Evolutionary conservation across 148 eudicot genomes (phyloP), one percentile per base, ranked within the genome.

Genomic region (Linanthus parryae): DNA sequence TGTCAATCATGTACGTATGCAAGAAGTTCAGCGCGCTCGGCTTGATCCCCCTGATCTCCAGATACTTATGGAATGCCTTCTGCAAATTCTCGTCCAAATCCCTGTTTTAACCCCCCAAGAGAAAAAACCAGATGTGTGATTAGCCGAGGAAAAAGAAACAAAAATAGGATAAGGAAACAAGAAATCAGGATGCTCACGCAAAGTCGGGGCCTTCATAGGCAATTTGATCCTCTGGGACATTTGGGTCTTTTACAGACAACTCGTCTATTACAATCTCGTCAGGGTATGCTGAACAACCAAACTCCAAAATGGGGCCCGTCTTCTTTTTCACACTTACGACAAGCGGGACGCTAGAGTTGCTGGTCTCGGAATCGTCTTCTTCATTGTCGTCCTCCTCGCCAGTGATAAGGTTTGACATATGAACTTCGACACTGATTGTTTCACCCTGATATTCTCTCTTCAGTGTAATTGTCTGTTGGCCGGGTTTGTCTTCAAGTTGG

Each of bases 1-100:
- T 81, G 67, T 57, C 59, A 37, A 74, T 54, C 83, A 81, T 81
- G 62, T 81, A 81, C 56, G 71, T 78, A 0, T 81, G 78, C 75
- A 81, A 58, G 62, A 71, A 74, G 53, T 74, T 77, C 19, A 78
- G 71, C 2, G 73, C 55, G 61, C 66, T 68, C 13, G 80, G 80
- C 68, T 75, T 81, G 38, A 81, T 52, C 22, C 88, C 88, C 36
- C 88, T 57, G 7, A 77, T 69, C 72, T 68, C 77, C 17, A 81
- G 57, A 64, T 73, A 81, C 57, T 77, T 77, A 64, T 61, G 77
- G 56, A 81, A 81, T 7, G 80, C 87, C 55, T 73, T 73, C 58
- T 81, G 82, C 59, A 81, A 45, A 56, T 81, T 81, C 53, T 77
- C 87, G 65, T 81, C 80, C 82, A 81, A 65, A 62, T 77, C 87